Conservation (phyloP, 495 filamentous ascomycete genomes). For the Clohesyomyces aquaticus region DNA sequence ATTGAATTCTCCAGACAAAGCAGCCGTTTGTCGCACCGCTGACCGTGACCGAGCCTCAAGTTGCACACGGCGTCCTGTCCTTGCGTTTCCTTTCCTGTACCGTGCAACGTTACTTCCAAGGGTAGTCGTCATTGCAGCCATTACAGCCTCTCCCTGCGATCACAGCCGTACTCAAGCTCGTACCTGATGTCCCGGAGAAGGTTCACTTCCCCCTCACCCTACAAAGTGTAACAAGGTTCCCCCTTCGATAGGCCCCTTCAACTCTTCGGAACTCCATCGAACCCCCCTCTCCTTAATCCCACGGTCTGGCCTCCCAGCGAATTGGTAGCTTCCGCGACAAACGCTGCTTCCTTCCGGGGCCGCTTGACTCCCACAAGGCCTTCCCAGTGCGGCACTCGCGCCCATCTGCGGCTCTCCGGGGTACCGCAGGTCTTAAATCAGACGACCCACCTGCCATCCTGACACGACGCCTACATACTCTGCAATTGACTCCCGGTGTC, state of each 20-base stretch:
- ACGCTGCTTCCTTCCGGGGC: background rate
- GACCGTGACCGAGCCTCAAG: background rate
- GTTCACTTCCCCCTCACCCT: no score
- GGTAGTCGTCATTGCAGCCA: conserved; percentile 15
- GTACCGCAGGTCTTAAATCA: conserved; percentile 3
- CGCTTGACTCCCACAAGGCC: background rate
- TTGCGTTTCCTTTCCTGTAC: conserved; percentile 6
- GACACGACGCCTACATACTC: background rate
- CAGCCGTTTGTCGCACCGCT: background rate
- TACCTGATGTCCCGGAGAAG: no score
- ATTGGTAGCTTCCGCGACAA: no score
- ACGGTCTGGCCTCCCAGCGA: no score
- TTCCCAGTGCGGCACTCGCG: background rate
- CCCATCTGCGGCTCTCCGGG: conserved; percentile 8
- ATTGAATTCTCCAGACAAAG: background rate
- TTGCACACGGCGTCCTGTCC: background rate
- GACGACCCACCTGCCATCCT: background rate
- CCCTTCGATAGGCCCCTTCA: no score
- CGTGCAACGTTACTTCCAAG: conserved; percentile 20
- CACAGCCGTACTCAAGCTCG: background rate
- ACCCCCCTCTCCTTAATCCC: no score
- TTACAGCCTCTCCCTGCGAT: background rate
- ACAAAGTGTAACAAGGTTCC: no score
- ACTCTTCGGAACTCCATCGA: no score
- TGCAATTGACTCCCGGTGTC: background rate